Base-by-base conservation (phyloP, 108 stramenopile species). In the Chaetoceros tenuissimus region DNA sequence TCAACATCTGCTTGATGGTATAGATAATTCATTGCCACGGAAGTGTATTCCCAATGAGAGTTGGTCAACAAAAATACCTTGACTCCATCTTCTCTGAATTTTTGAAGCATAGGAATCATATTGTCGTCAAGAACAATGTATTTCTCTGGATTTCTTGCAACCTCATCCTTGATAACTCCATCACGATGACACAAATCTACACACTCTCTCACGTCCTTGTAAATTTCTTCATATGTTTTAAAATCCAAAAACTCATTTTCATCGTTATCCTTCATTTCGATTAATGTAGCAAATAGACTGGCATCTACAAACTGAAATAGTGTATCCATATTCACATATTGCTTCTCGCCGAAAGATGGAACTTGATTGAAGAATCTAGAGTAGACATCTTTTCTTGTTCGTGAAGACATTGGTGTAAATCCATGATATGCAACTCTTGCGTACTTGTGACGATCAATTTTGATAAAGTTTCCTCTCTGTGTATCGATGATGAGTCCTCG, bases 181-280 rank as follows among this genome's bases (percentile, higher is more conserved):
- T 97, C 96, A 23, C 95, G 75, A 62, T 97, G 96, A 59, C 96
- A 97, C 22, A 97, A 59, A 63, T 97, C 96, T 0, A 97, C 95
- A 63, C 87, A 84, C 52, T 85, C 81, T 46, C 95, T 70, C 19
- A 96, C 83, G 40, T 97, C 76, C 19, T 69, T 49, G 59, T 89
- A 97, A 40, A 95, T 86, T 60, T 89, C 80, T 51, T 81, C 86
- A 65, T 97, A 97, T 5, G 95, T 89, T 72, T 92, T 89, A 40
- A 56, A 74, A 57, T 91, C 87, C 57, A 92, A 54, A 64, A 85
- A 75, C 20, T 87, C 81, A 48, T 83, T 64, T 43, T 80, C 85
- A 22, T 75, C 82, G 44, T 73, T 68, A 55, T 92, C 94, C 59
- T 94, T 94, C 62, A 94, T 46, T 25, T 95, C 91, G 3, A 97